Percentiles rank a stretch among this genome's conserved stretches.
These are phyloP conservation scores for Epichloe hybrida DNA, from an alignment of 2,329 filamentous ascomycete genomes.

Conservation along the genomic window DNA sequence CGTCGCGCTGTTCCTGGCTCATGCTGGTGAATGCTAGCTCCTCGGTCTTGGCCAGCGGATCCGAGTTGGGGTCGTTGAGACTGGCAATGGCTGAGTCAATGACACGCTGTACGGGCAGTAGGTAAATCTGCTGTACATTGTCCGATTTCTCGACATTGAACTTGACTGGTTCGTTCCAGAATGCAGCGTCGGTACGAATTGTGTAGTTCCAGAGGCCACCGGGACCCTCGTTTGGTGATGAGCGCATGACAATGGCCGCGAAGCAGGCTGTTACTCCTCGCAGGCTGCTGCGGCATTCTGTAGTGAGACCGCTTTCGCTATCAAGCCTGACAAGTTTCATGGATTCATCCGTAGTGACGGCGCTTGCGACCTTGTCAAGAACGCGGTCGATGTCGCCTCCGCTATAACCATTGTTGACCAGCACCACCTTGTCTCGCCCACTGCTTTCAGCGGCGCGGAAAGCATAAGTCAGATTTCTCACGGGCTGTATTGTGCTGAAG, in stretches of 20 bases:
- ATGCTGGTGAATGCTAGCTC: slow-evolving; percentile 67
- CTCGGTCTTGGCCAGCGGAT: slow-evolving; percentile 26
- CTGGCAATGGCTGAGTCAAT: slow-evolving; percentile 60
- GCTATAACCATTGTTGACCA: slow-evolving; percentile 60
- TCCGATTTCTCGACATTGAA: slow-evolving; percentile 50
- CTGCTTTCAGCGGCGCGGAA: slow-evolving; percentile 39
- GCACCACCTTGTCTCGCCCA: slow-evolving; percentile 56
- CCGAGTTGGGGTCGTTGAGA: slow-evolving; percentile 29
- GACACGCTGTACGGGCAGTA: slow-evolving; percentile 65
- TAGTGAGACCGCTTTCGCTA: slow-evolving; percentile 43
- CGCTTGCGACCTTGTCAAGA: slow-evolving; percentile 47
- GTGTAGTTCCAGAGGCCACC: slow-evolving; percentile 75
- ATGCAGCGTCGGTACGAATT: slow-evolving; percentile 58
- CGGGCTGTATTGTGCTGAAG: slow-evolving; percentile 45
- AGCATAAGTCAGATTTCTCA: slow-evolving; percentile 53
- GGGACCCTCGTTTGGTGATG: slow-evolving; percentile 57
- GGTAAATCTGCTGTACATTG: slow-evolving; percentile 67
- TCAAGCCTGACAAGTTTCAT: slow-evolving; percentile 42
- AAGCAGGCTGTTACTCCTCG: slow-evolving; percentile 59
- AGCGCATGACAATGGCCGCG: slow-evolving; percentile 59
- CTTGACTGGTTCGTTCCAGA: slow-evolving; percentile 40
- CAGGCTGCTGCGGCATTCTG: slow-evolving; percentile 48
- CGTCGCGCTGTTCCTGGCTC: slow-evolving; percentile 52
- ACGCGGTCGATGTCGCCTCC: slow-evolving; percentile 61
- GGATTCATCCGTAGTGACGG: slow-evolving; percentile 37